Conservation (phyloP, 495 filamentous ascomycete species). For the Durotheca rogersii region DNA sequence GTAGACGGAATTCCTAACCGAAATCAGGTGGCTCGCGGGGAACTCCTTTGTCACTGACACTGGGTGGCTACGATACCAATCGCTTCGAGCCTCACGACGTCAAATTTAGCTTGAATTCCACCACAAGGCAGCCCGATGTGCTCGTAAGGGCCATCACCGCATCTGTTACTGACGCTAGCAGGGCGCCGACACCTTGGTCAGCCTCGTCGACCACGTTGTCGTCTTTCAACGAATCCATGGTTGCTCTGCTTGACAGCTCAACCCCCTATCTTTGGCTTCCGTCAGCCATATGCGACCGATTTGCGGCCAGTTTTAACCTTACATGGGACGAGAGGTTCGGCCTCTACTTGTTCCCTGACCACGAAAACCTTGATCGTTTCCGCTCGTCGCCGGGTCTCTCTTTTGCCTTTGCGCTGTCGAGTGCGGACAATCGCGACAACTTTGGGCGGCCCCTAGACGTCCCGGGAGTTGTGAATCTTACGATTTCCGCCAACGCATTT, state of each 20-base stretch:
- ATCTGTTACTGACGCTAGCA: conserved; percentile 41
- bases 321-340: conserved; percentile 54
- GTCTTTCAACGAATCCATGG: conserved; percentile 47
- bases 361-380: conserved; percentile 39
- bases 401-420: conserved; percentile 61
- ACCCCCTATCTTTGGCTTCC: conserved; percentile 71
- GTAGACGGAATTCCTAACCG: conserved; percentile 26
- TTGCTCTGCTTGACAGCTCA: conserved; percentile 63
- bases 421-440: conserved; percentile 47
- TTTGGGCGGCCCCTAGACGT: conserved; percentile 45
- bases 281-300: conserved; percentile 57
- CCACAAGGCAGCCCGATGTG: conserved; percentile 50
- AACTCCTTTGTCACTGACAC: conserved; percentile 57
- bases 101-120: conserved; percentile 53
- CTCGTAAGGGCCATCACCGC: conserved; percentile 58
- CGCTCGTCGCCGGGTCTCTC: conserved; percentile 49
- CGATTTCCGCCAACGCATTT: conserved; percentile 64
- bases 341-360: conserved; percentile 42
- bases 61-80: conserved; percentile 65
- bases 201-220: conserved; percentile 41
- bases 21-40: conserved; percentile 37
- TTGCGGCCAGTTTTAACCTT: conserved; percentile 60
- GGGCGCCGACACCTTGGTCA: conserved; percentile 46
- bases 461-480: conserved; percentile 58
- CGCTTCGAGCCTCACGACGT: conserved; percentile 57